Percentiles rank a stretch among this genome's conserved stretches.
Conservation (phyloP, 2,329 filamentous ascomycete species). For the Penicillium sp. region DNA sequence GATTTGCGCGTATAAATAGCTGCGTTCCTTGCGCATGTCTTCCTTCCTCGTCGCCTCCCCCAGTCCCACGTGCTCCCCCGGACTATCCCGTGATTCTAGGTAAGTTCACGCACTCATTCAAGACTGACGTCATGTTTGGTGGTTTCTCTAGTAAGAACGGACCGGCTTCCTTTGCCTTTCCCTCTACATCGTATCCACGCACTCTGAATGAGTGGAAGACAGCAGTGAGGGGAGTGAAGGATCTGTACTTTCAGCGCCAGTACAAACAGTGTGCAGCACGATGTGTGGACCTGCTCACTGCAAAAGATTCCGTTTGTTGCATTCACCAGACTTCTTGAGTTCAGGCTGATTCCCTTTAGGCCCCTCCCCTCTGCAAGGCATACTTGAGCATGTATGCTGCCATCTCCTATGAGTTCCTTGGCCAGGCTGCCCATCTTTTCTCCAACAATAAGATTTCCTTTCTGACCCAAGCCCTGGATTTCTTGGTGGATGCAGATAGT, state of each 20-base stretch:
- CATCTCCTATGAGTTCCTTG: constrained; percentile 44
- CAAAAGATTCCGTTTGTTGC: constrained; percentile 25
- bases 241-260: constrained; percentile 33
- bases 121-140: constrained; percentile 9
- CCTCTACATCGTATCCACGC: constrained; percentile 13
- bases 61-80: too few species aligned
- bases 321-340: not conserved
- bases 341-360: constrained; percentile 21
- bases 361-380: constrained; percentile 31
- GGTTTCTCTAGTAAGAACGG: constrained; percentile 18
- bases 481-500: constrained; percentile 33
- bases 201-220: constrained; percentile 31
- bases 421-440: constrained; percentile 43
- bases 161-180: constrained; percentile 16
- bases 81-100: too few species aligned
- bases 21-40: too few species aligned
- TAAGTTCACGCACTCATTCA: not conserved
- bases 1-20: too few species aligned
- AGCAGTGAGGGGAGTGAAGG: constrained; percentile 32
- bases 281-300: constrained; percentile 28
- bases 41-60: too few species aligned
- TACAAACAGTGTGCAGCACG: constrained; percentile 39
- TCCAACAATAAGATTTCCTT: constrained; percentile 42
- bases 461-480: constrained; percentile 38
- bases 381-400: constrained; percentile 47